Conservation (phyloP, 23 red algal genomes). For the Gracilaria caudata region DNA sequence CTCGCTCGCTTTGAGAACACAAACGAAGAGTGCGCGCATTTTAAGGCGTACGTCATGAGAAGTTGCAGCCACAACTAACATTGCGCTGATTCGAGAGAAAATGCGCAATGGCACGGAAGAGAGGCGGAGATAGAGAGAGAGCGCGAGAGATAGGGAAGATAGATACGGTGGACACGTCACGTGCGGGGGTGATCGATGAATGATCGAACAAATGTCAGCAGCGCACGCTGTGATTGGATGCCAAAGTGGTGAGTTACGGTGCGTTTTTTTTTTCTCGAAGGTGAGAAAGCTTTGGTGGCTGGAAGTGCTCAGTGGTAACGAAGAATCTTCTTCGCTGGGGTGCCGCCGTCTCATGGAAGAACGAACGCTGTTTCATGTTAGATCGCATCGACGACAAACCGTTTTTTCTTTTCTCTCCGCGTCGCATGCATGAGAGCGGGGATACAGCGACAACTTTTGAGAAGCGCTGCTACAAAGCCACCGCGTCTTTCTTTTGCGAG, state of each 20-base stretch:
- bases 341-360: not conserved
- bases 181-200: not conserved
- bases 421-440: too few relatives aligned
- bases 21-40: not conserved
- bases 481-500: not conserved
- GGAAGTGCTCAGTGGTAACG: not conserved
- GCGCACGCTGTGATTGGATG: not conserved
- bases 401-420: too few relatives aligned
- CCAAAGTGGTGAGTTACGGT: not conserved
- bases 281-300: not conserved
- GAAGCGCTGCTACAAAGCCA: not conserved
- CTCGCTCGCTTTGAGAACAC: too few relatives aligned
- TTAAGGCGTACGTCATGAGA: not conserved
- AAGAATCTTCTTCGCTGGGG: not conserved
- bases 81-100: not conserved
- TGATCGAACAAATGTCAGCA: not conserved
- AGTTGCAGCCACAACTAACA: not conserved
- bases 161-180: constrained; percentile 11
- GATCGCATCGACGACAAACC: not conserved
- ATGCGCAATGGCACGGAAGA: not conserved
- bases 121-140: not conserved
- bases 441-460: too few relatives aligned
- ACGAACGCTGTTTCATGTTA: not conserved
- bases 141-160: too few relatives aligned
- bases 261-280: not conserved